phyloP scores from a whole-genome alignment of 768 basidiomycete species.

The Suillus placidus region DNA sequence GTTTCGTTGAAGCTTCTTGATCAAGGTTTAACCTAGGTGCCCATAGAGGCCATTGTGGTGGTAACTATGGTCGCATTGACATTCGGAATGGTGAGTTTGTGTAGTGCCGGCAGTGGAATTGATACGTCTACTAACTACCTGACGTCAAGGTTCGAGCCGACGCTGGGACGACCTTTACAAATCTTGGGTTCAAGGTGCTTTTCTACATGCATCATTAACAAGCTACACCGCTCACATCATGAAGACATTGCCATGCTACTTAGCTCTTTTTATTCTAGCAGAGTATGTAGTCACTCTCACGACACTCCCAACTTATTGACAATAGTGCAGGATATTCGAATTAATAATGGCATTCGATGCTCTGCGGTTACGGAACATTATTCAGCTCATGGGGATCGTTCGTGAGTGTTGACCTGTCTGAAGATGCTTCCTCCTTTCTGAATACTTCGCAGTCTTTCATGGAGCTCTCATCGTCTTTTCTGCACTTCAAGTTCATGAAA shows the following conservation, averaged over 20 bases:
- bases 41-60: constrained; percentile 72
- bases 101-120: background rate
- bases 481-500: constrained; percentile 77
- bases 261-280: constrained; percentile 80
- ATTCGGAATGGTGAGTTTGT: constrained; percentile 58
- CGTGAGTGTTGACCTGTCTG: constrained; percentile 42
- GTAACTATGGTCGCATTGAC: constrained; percentile 73
- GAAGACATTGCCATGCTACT: constrained; percentile 82
- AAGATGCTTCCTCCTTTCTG: constrained; percentile 11
- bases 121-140: constrained; percentile 7
- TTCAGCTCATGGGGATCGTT: constrained; percentile 76
- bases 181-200: constrained; percentile 55
- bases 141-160: constrained; percentile 49
- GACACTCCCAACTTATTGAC: background rate
- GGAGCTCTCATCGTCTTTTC: constrained; percentile 72
- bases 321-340: constrained; percentile 67
- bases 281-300: constrained; percentile 50
- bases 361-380: constrained; percentile 74
- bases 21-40: constrained; percentile 7
- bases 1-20: constrained; percentile 3
- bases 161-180: constrained; percentile 22
- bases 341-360: constrained; percentile 82
- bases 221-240: constrained; percentile 18
- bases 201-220: background rate
- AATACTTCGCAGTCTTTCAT: constrained; percentile 57